Conservation (phyloP, 805 yeast species). For the Hanseniaspora mollemarum region DNA sequence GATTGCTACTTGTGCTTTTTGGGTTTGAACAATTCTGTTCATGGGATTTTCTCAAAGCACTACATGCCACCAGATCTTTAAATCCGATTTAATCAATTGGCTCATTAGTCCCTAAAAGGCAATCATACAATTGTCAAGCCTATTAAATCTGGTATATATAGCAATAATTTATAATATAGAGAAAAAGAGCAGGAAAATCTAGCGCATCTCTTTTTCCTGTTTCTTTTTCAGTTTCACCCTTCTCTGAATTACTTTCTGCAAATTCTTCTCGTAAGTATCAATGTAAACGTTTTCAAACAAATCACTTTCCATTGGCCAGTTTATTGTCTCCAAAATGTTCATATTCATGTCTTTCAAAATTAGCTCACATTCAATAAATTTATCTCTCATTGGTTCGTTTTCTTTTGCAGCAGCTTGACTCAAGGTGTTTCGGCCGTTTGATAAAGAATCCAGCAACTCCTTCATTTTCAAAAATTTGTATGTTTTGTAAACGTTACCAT, state of each 20-base stretch:
- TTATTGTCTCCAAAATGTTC: background rate
- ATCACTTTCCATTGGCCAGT: constrained; percentile 5
- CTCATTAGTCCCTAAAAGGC: too few relatives aligned
- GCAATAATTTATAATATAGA: too few relatives aligned
- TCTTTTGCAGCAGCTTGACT: background rate
- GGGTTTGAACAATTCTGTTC: too few relatives aligned
- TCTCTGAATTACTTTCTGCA: constrained; percentile 11
- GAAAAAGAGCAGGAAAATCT: too few relatives aligned
- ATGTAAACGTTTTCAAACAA: background rate
- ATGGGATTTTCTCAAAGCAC: too few relatives aligned
- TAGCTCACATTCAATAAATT: background rate
- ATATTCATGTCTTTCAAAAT: constrained; percentile 7
- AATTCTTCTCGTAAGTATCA: constrained; percentile 1
- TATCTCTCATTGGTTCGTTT: background rate
- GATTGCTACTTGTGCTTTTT: too few relatives aligned
- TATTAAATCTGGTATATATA: too few relatives aligned
- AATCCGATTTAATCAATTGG: too few relatives aligned
- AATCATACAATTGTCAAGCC: too few relatives aligned
- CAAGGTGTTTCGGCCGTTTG: background rate
- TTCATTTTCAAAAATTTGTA: constrained; percentile 3
- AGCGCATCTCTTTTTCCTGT: background rate
- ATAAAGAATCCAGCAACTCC: background rate
- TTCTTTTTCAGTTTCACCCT: constrained; percentile 6
- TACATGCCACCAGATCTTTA: background rate
- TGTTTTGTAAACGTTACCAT: constrained; percentile 6